A percentile compares a stretch with the other conserved stretches of the same genome.
These are phyloP conservation scores for Xylaria sp. DNA, from an alignment of 2,329 filamentous ascomycete genomes.

Conservation along the genomic window DNA sequence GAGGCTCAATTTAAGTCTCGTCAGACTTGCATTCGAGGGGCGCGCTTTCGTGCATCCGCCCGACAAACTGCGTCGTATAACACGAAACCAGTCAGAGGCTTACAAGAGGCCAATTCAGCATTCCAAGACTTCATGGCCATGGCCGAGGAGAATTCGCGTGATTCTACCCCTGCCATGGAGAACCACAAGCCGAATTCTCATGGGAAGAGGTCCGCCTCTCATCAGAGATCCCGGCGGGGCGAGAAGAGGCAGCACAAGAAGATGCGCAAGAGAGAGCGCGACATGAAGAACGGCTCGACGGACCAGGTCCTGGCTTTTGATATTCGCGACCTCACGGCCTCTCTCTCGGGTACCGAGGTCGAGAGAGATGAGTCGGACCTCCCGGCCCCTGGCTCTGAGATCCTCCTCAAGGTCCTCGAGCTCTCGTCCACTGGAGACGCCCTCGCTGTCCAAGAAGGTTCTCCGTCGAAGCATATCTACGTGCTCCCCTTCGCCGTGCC, in stretches of 20 bases:
- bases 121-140: constrained; percentile 2
- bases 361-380: constrained; percentile 55
- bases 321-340: constrained; percentile 65
- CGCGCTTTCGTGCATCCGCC: not conserved
- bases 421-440: constrained; percentile 94
- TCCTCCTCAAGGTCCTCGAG: constrained; percentile 82
- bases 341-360: constrained; percentile 48
- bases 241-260: constrained; percentile 41
- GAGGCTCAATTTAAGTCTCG: not conserved
- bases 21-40: not conserved
- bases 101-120: not conserved
- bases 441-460: constrained; percentile 76
- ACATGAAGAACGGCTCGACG: constrained; percentile 69
- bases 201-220: constrained; percentile 40
- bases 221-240: constrained; percentile 34
- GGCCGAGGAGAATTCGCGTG: not conserved
- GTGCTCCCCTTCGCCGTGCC: constrained; percentile 90
- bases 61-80: not conserved
- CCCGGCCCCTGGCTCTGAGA: constrained; percentile 76
- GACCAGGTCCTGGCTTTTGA: constrained; percentile 76
- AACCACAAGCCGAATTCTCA: constrained; percentile 4
- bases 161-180: not conserved
- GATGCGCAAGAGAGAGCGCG: constrained; percentile 63
- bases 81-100: not conserved
- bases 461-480: constrained; percentile 71